Base-by-base conservation (phyloP, 495 filamentous ascomycete species). In the Hypomontagnella monticulosa region DNA sequence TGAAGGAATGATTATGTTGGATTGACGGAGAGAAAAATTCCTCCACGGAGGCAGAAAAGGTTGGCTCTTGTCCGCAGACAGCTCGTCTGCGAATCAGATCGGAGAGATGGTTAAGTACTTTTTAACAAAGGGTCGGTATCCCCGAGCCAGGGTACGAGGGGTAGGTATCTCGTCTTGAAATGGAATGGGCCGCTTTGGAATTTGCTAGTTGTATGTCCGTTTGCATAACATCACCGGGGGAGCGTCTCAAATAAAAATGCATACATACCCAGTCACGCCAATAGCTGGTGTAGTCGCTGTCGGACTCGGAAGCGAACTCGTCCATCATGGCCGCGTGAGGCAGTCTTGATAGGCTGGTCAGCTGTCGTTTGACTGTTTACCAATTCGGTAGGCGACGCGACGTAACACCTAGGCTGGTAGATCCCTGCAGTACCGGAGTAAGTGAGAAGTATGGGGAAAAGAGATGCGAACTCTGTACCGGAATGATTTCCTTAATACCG, bases 231-330 rank as follows among this genome's bases (percentile, higher is more conserved):
- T 55, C 23, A 41, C 18, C 32, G 36, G 27, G 49, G 42, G 27
- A 57, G 59, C 52, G 37, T 44, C 38, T 36, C 56, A 42, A 56
- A 37, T 57, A 56, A 60, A 32, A 8, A 38, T 38, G 41, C 40
- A 38, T 36, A 89, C 91, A 77, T 82, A 97, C 94, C 95, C 95
- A 99, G 80, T 99, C 95, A 77, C 95, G 84, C 95, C 95, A 99
- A 80, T 99, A 99, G 78, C 92, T 97, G 32, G 95, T 97, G 76
- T 98, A 99, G 75, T 98, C 96, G 78, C 93, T 97, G 74, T 99
- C 95, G 11, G 96, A 96, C 75, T 99, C 95, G 71, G 93, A 97
- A 62, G 89, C 93, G 76, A 93, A 98, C 76, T 97, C 95, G 73
- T 98, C 95, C 95, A 99, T 86, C 66, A 71, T 73, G 37, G 61